Evolutionary conservation across 106 monocot genomes (phyloP).

Genomic region (Allium cepa): DNA sequence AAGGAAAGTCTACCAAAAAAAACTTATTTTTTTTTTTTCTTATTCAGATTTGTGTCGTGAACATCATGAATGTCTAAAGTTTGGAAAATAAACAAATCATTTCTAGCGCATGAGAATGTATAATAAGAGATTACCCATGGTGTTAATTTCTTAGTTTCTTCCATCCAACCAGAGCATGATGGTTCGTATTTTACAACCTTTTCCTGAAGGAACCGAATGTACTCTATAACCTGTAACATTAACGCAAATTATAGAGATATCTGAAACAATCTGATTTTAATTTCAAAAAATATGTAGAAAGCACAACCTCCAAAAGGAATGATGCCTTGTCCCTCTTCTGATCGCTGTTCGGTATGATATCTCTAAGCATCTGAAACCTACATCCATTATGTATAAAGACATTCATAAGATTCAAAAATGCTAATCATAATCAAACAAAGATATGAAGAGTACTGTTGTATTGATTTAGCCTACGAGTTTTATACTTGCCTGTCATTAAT

Average conservation of each 20-base stretch:
- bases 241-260: neutral
- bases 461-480: no score
- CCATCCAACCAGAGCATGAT: constrained; percentile 35
- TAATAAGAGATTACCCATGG: constrained; percentile 39
- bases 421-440: neutral
- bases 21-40: no score
- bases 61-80: no score
- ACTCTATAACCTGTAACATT: constrained; percentile 48
- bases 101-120: neutral
- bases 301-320: constrained; percentile 19
- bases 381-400: neutral
- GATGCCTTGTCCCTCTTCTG: constrained; percentile 49
- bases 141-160: constrained; percentile 33
- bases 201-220: constrained; percentile 53
- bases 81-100: no score
- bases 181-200: constrained; percentile 46
- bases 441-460: neutral
- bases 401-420: neutral
- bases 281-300: neutral
- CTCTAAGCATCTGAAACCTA: constrained; percentile 26
- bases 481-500: constrained; percentile 62
- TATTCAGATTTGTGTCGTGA: no score
- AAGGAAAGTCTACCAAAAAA: no score
- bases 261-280: neutral
- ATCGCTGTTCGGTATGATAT: constrained; percentile 34